phyloP scores from a whole-genome alignment of 2,329 filamentous ascomycete genomes.

The Fusarium sp. region DNA sequence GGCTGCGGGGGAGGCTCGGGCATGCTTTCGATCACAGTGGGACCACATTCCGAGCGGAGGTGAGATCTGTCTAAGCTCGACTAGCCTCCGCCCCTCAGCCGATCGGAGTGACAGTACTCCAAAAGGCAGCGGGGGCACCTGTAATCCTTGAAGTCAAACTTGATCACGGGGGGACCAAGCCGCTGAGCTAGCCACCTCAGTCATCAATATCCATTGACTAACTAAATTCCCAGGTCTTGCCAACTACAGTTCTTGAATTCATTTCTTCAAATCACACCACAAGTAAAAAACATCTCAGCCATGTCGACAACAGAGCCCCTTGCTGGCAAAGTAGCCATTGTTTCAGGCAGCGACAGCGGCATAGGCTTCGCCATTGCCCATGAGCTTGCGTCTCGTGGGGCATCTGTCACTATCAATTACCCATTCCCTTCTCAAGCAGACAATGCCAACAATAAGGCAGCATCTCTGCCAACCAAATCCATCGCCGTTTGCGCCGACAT shows the following conservation, averaged over 20 bases:
- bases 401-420: neutral
- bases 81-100: neutral
- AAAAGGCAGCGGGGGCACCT: neutral
- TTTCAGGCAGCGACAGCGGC: neutral
- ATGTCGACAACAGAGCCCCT: neutral
- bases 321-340: neutral
- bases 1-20: too few relatives aligned
- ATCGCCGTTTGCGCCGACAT: neutral
- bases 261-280: neutral
- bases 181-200: too few relatives aligned
- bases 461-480: fast-evolving
- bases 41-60: neutral
- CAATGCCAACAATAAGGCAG: constrained; percentile 10
- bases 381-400: neutral
- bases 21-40: too few relatives aligned
- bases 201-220: neutral
- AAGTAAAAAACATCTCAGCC: neutral
- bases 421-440: neutral
- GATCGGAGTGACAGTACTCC: neutral
- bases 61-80: too few relatives aligned
- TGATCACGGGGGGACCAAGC: neutral
- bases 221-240: neutral
- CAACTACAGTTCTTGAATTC: too few relatives aligned
- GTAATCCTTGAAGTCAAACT: too few relatives aligned
- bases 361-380: neutral